A percentile compares a stretch with the other conserved stretches of the same genome.
These are phyloP conservation scores for Irpex sp. DNA, from an alignment of 1,284 basidiomycete genomes.

Conservation along the genomic window DNA sequence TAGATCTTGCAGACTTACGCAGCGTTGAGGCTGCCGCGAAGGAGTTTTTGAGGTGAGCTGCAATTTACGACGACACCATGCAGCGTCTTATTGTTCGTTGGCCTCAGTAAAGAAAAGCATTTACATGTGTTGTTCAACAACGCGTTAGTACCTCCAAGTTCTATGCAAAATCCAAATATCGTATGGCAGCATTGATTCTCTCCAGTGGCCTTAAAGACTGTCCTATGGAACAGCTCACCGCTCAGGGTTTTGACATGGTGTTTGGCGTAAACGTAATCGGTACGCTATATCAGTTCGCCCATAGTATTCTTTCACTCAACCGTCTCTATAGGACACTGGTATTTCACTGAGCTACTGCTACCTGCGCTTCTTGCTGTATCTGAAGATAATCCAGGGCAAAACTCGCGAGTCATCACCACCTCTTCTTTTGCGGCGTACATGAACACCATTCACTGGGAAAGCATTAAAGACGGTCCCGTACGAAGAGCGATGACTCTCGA, in stretches of 20 bases:
- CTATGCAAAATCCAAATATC: too few species aligned
- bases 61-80: not conserved
- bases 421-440: slow-evolving; percentile 31
- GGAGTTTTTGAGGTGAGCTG: slow-evolving; percentile 30
- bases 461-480: slow-evolving; percentile 16
- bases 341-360: slow-evolving; percentile 47
- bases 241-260: slow-evolving; percentile 42
- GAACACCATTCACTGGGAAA: slow-evolving; percentile 13
- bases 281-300: not conserved
- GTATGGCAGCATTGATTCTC: too few species aligned
- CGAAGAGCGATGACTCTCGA: slow-evolving; percentile 18
- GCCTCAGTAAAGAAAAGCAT: slow-evolving; percentile 37
- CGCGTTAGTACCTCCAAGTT: slow-evolving; percentile 29
- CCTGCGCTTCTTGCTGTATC: slow-evolving; percentile 41
- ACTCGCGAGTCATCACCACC: slow-evolving; percentile 44
- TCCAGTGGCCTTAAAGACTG: not conserved
- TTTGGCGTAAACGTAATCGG: slow-evolving; percentile 47
- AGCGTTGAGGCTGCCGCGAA: slow-evolving; percentile 38
- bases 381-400: slow-evolving; percentile 30
- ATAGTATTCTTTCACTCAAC: too few species aligned
- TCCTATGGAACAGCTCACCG: slow-evolving; percentile 26
- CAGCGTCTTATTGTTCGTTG: not conserved
- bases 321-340: slow-evolving; percentile 28
- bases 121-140: slow-evolving; percentile 51
- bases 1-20: slow-evolving; percentile 45